A percentile compares a stretch with the other conserved stretches of the same genome.
These are phyloP conservation scores for Stephanodiscus minutulus DNA, from an alignment of 108 stramenopile genomes.

Conservation along the genomic window DNA sequence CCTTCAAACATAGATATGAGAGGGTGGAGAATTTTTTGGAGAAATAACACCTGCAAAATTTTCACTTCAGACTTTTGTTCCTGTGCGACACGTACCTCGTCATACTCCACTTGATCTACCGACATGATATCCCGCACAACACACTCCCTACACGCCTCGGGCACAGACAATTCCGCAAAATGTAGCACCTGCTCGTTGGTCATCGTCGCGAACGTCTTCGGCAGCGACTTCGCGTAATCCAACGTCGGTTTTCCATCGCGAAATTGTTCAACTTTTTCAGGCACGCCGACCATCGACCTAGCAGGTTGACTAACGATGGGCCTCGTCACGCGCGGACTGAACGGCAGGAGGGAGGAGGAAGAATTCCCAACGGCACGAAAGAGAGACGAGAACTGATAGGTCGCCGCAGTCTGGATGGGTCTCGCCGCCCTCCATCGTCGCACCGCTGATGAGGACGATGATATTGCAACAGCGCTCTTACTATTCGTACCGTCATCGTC, in stretches of 20 bases:
- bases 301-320: background rate
- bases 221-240: conserved; percentile 27
- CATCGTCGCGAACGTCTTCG: conserved; percentile 42
- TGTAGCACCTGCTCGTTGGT: conserved; percentile 39
- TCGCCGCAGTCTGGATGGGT: background rate
- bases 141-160: conserved; percentile 46
- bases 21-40: too few relatives aligned
- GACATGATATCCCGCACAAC: conserved; percentile 38
- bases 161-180: conserved; percentile 27
- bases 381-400: background rate
- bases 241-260: conserved; percentile 40
- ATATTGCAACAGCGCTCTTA: background rate
- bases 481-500: background rate
- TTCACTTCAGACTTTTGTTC: too few relatives aligned
- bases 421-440: background rate
- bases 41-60: too few relatives aligned
- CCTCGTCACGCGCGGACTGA: background rate
- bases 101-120: conserved; percentile 47
- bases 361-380: background rate
- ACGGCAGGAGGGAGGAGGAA: background rate
- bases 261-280: background rate
- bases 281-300: background rate
- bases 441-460: background rate
- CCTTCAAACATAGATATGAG: conserved; percentile 15
- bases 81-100: conserved; percentile 33